phyloP scores from a whole-genome alignment of 768 basidiomycete species.

The Dacryopinax primogenitus region DNA sequence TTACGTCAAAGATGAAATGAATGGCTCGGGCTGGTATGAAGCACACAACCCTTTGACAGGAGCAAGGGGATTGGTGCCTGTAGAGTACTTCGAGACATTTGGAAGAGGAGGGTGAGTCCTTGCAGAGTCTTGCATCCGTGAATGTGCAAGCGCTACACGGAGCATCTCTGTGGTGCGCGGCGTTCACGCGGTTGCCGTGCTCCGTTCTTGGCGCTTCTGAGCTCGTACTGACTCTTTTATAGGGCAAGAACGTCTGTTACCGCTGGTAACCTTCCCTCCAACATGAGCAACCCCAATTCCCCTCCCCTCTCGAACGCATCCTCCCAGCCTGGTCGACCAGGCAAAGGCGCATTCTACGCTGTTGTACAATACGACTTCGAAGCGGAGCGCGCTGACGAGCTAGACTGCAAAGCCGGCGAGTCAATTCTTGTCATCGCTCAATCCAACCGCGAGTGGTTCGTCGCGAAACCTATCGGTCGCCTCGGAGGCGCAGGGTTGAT shows the following conservation, averaged over 20 bases:
- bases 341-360: constrained; percentile 71
- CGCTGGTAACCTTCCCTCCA: constrained; percentile 1
- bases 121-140: constrained; percentile 10
- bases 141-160: neutral
- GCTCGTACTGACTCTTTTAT: constrained; percentile 7
- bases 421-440: constrained; percentile 94
- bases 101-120: constrained; percentile 56
- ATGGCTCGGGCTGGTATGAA: constrained; percentile 60
- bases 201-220: neutral
- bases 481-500: constrained; percentile 94
- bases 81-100: constrained; percentile 80
- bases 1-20: constrained; percentile 73
- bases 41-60: constrained; percentile 89
- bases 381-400: constrained; percentile 92
- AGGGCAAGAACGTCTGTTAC: constrained; percentile 7
- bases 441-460: constrained; percentile 99
- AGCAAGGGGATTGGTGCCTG: constrained; percentile 81
- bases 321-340: constrained; percentile 22
- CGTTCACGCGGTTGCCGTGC: neutral
- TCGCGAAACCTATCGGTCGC: constrained; percentile 92
- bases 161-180: neutral
- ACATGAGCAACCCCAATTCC: constrained; percentile 1
- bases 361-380: constrained; percentile 89
- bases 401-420: constrained; percentile 89
- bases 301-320: constrained; percentile 4